Evolutionary conservation across 371 early-diverging fungal species (phyloP), one percentile per base, ranked within the genome.

Genomic region (Apophysomyces ossiformis): DNA sequence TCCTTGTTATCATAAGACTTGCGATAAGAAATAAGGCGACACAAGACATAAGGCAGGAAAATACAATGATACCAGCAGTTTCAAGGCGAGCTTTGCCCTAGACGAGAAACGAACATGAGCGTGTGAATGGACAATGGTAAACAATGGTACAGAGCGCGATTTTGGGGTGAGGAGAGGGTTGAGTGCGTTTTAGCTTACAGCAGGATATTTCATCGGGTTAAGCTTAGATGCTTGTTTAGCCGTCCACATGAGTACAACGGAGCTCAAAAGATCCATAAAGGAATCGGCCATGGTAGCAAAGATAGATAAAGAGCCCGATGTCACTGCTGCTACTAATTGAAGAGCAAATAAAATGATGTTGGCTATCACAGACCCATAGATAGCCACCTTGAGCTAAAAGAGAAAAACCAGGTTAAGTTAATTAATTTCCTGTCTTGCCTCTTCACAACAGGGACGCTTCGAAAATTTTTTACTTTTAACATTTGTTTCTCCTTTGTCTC

Each of bases 211-310:
- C 60, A 75, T 70, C 60, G 85, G 74, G 60, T 92, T 91, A 54
- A 85, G 81, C 38, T 77, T 81, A 44, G 85, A 77, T 4, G 89
- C 87, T 15, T 90, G 87, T 60, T 78, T 73, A 0, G 88, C 86
- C 5, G 91, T 84, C 68, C 89, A 85, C 68, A 90, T 79, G 35
- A 94, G 70, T 26, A 92, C 90, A 8, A 83, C 75, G 0, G 90
- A 87, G 36, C 91, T 90, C 41, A 93, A 74, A 37, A 95, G 78
- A 70, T 95, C 95, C 97, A 96, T 96, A 67, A 94, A 92, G 7
- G 96, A 86, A 75, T 97, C 97, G 11, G 93, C 89, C 92, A 93
- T 95, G 0, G 96, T 95, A 1, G 96, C 95, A 70, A 97, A 93
- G 56, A 96, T 84, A 7, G 95, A 83, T 36, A 97, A 81, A 4